phyloP scores from a whole-genome alignment of 805 yeast genomes.

The Jamesozyma rosinii region DNA sequence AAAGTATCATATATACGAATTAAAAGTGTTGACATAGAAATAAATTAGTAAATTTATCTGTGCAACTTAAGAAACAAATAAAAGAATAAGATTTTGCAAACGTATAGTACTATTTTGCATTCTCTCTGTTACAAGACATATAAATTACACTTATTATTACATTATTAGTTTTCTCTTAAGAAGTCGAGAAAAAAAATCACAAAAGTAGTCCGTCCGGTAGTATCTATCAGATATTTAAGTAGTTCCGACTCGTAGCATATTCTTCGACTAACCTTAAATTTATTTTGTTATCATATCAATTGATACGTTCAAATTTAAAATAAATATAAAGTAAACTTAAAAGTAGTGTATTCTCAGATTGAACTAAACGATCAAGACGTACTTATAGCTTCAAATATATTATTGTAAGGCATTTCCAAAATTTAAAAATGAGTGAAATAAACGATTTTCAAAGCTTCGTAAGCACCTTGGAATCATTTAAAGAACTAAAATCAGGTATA shows the following conservation, averaged over 20 bases:
- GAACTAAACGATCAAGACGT: neutral
- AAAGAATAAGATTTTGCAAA: neutral
- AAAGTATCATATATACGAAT: neutral
- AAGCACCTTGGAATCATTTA: conserved; percentile 36
- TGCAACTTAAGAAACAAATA: neutral
- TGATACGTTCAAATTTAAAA: neutral
- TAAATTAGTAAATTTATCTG: neutral
- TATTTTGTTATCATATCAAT: neutral
- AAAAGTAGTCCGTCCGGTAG: no score
- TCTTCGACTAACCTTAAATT: neutral
- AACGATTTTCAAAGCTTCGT: conserved; percentile 31
- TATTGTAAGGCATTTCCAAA: neutral
- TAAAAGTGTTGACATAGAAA: neutral
- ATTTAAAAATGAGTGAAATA: conserved; percentile 7
- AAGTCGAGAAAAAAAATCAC: no score
- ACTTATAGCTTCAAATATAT: neutral
- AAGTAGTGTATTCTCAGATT: neutral
- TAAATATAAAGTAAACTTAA: neutral
- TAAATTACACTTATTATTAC: no score
- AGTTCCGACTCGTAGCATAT: neutral
- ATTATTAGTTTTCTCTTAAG: no score
- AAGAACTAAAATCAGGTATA: conserved; percentile 70
- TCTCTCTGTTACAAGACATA: neutral
- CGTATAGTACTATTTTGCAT: neutral
- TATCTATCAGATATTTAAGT: neutral